Evolutionary conservation across 371 early-diverging fungal genomes (phyloP), one percentile per base, ranked within the genome.

Genomic region (Rhizopus arrhizus): DNA sequence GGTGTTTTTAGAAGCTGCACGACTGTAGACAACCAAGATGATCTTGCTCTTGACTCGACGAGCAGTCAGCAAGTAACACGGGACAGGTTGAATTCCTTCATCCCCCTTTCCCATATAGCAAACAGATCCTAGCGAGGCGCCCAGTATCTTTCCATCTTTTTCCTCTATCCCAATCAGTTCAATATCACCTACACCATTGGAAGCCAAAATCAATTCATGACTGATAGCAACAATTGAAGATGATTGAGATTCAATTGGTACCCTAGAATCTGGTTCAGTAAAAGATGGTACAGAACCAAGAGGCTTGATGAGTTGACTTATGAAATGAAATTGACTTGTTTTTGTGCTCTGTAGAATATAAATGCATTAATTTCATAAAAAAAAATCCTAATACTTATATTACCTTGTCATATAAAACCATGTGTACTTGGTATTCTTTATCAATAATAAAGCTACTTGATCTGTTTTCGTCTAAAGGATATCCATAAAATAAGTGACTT

Each of bases 401-500:
- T 81, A 89, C 77, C 78, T 81, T 61, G 47, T 78, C 64, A 59
- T 61, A 72, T 40, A 78, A 59, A 36, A 81, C 62, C 28, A 70
- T 61, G 34, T 76, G 62, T 38, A 82, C 34, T 56, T 68, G 61
- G 58, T 68, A 73, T 10, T 73, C 73, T 41, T 75, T 56, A 68
- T 85, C 75, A 5, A 83, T 62, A 54, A 69, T 80, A 64, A 79
- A 81, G n/a, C 78, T 62, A 13, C 62, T 45, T 4, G 74, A 70
- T 36, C 57, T 61, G 0, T 55, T 51, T 5, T 65, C 47, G 15
- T 62, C 62, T 13, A 65, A 31, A 33, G 71, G 78, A 65, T 58
- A 64, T 0, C 83, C 87, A 34, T 72, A 57, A 41, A 80, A 74
- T 54, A 90, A 66, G 61, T 89, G 87, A 65, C 84, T 89, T 61